Evolutionary conservation across 768 basidiomycete species (phyloP).

Genomic region (Exidia glandulosa): DNA sequence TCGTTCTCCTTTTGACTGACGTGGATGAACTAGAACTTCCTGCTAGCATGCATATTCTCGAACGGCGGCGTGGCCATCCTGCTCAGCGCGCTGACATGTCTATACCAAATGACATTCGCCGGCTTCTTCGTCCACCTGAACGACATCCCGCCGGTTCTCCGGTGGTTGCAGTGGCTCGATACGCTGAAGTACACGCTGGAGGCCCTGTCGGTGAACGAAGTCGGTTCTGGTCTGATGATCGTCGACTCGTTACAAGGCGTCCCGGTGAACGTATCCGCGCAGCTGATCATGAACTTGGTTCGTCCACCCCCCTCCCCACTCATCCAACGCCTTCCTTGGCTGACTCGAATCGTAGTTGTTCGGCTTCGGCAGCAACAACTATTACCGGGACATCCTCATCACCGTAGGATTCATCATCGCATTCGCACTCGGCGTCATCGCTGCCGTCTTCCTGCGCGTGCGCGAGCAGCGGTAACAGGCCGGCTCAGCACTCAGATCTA

Average conservation of each 20-base stretch:
- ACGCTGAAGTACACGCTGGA: slow-evolving; percentile 77
- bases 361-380: slow-evolving; percentile 71
- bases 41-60: slow-evolving; percentile 70
- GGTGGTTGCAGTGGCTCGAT: slow-evolving; percentile 90
- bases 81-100: slow-evolving; percentile 60
- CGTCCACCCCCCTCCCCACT: slow-evolving; percentile 13
- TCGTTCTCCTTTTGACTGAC: neutral
- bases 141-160: slow-evolving; percentile 77
- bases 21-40: slow-evolving; percentile 56
- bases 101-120: slow-evolving; percentile 81
- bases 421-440: slow-evolving; percentile 62
- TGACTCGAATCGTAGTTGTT: slow-evolving; percentile 46
- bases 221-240: slow-evolving; percentile 80
- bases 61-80: slow-evolving; percentile 90
- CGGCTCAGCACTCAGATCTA: no score
- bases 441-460: slow-evolving; percentile 65
- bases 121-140: slow-evolving; percentile 87
- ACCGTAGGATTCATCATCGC: slow-evolving; percentile 78
- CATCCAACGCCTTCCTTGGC: neutral
- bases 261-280: slow-evolving; percentile 68
- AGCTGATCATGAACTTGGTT: slow-evolving; percentile 77
- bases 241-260: slow-evolving; percentile 70
- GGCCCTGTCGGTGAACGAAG: slow-evolving; percentile 86
- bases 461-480: slow-evolving; percentile 56
- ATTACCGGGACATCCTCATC: slow-evolving; percentile 84